Evolutionary conservation across 1,139 yeast genomes (phyloP).

Genomic region (Hyphopichia khmerensis): DNA sequence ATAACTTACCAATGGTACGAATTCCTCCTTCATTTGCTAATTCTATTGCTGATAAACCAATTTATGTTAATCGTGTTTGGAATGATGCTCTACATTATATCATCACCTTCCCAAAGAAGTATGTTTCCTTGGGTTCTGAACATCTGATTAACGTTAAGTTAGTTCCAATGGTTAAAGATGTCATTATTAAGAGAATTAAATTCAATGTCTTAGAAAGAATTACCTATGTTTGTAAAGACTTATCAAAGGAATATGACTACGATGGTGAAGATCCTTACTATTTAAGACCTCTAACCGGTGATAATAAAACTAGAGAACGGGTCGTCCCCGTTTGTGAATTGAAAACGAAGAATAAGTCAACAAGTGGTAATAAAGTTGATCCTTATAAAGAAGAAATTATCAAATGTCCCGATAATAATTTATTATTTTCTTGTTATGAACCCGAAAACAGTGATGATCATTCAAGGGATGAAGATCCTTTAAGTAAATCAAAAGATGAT

Average conservation of each 20-base stretch:
- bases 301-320: conserved; percentile 47
- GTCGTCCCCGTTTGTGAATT: conserved; percentile 60
- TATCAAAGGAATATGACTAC: conserved; percentile 57
- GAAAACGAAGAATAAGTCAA: conserved; percentile 49
- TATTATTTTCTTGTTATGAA: conserved; percentile 58
- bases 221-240: conserved; percentile 60
- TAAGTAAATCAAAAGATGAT: conserved; percentile 6
- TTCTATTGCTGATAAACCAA: conserved; percentile 75
- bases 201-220: conserved; percentile 72
- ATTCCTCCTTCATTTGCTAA: conserved; percentile 80
- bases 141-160: conserved; percentile 63
- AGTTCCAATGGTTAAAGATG: conserved; percentile 68
- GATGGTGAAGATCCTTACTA: conserved; percentile 47
- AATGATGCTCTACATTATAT: conserved; percentile 76
- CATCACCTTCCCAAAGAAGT: conserved; percentile 73
- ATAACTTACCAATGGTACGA: conserved; percentile 57
- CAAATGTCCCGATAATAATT: conserved; percentile 58
- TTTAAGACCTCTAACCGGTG: conserved; percentile 17
- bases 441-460: conserved; percentile 14
- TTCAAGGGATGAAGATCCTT: conserved; percentile 10
- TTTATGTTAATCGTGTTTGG: conserved; percentile 82
- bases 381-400: conserved; percentile 65
- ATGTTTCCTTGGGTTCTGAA: conserved; percentile 67
- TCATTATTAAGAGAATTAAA: conserved; percentile 67
- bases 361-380: conserved; percentile 27